Evolutionary conservation across 495 filamentous ascomycete species (phyloP), one percentile per base, ranked within the genome.

Genomic region (Talaromyces stipitatus): DNA sequence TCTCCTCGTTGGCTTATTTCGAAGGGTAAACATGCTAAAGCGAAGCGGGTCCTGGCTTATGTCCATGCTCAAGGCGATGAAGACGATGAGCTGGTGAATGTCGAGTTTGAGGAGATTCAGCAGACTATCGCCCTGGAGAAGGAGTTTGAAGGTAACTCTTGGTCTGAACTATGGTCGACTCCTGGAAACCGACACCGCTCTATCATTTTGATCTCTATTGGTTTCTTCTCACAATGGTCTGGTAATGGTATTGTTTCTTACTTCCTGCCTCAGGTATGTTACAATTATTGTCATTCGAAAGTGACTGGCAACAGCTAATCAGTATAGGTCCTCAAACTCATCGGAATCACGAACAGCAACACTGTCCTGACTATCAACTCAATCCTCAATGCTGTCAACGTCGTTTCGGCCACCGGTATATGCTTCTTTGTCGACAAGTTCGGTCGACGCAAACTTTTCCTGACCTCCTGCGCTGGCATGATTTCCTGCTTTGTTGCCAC

Each of bases 141-240:
- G 50, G 57, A 70, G 54, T 59, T 61, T 43, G 62, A 66, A 54
- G 64, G 70, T 43, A 61, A 61, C 50, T 62, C 27, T 28, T 62
- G 66, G 54, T 72, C 60, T 26, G 82, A 86, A 60, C 83, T 89
- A 69, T 76, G 85, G 75, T 69, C 69, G 32, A 87, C 84, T 54
- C 78, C 76, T 64, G 85, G 85, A 58, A 89, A 89, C 72, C 78
- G 83, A 11, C 83, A 85, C 62, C 77, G 85, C 12, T 64, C 83
- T 1, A 57, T 66, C 29, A 66, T 87, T 24, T 75, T 85, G 53
- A 65, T 85, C 29, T 81, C 79, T 11, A 73, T 85, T 29, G 84
- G 84, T 61, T 82, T 86, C 54, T 78, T 84, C 60, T 75, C 79
- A 9, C 70, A 72, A 58, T 66, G 59, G 62, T 69, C 61, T 47